A percentile compares a stretch with the other conserved stretches of the same genome.
phyloP scores from a whole-genome alignment of 257 asterid species.

The Gentiana dahurica region DNA sequence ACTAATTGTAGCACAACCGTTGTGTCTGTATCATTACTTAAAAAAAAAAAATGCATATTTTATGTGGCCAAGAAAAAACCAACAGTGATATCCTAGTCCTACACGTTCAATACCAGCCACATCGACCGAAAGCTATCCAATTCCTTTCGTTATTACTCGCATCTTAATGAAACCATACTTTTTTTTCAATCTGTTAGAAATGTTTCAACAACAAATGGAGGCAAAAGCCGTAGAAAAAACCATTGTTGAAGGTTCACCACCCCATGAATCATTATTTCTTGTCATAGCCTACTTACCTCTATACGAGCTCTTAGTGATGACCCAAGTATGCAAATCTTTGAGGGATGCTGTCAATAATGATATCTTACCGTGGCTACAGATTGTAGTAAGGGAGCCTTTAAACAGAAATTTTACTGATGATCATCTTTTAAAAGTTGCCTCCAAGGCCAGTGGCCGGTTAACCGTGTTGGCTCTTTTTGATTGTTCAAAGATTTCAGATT shows the following conservation, averaged over 20 bases:
- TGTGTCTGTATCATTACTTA: too few species aligned
- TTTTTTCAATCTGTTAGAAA: too few species aligned
- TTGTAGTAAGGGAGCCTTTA: slow-evolving; percentile 47
- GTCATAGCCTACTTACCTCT: slow-evolving; percentile 57
- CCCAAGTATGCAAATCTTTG: slow-evolving; percentile 54
- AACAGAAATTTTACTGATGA: slow-evolving; percentile 32
- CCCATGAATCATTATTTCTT: slow-evolving; percentile 58
- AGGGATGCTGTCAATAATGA: slow-evolving; percentile 50
- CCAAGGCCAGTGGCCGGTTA: slow-evolving; percentile 42
- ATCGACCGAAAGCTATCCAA: too few species aligned
- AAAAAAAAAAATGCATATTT: too few species aligned
- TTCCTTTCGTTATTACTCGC: too few species aligned
- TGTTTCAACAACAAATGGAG: too few species aligned
- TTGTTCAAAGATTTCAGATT: slow-evolving; percentile 51
- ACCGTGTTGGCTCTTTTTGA: slow-evolving; percentile 40
- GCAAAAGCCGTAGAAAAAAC: too few species aligned
- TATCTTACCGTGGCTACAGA: slow-evolving; percentile 56
- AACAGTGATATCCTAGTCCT: too few species aligned
- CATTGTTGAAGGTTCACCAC: slow-evolving; percentile 3
- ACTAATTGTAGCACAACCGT: too few species aligned
- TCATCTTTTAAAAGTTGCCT: slow-evolving; percentile 31
- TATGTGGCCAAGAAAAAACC: too few species aligned
- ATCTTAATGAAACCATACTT: too few species aligned
- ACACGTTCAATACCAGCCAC: too few species aligned
- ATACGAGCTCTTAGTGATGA: slow-evolving; percentile 39